Base-by-base conservation (phyloP, 169 alveolate species). In the Plasmodium fragile region DNA sequence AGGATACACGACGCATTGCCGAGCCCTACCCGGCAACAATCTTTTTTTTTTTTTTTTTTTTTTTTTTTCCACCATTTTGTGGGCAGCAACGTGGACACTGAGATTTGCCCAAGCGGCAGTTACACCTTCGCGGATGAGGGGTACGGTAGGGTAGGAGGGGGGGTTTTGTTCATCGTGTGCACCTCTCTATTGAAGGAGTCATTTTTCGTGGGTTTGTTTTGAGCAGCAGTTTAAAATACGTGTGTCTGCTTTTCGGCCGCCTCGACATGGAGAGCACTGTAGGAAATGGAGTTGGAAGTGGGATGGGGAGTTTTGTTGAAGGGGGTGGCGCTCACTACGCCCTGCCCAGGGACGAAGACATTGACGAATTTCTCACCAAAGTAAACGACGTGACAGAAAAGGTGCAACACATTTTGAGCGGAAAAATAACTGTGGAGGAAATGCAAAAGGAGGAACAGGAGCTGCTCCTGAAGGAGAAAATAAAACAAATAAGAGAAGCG, bases 381-480 rank as follows among this genome's bases (percentile, higher is more conserved):
- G 92, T 84, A 13, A 73, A 84, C 16, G 83, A 45, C 4, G 92
- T 84, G 39, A 84, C 84, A 3, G 28, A n/a, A n/a, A 84, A 84
- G 59, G 75, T 84, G 18, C 73, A 49, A 1, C 2, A 32, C 10
- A n/a, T 84, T 13, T 18, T 84, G 13, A 70, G 79, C 4, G 83
- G 83, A 0, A 84, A 71, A 30, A 84, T 84, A 72, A 84, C 84
- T 11, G 4, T 73, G 39, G 92, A 84, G 43, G 92, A 84, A 45
- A 30, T 84, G 22, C 84, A 84, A 8, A 4, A 65, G 39, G 92
- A 84, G 59, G 82, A 84, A 36, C 30, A 49, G 16, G 49, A 52
- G 41, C 13, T 84, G 39, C 45, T 8, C 1, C 39, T 84, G 22
- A 72, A 41, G 80, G 69, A 87, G 80, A 45, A 79, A 75, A 32